These are phyloP conservation scores for Glebionis coronaria DNA, from an alignment of 129 eudicot species.

Conservation along the genomic window DNA sequence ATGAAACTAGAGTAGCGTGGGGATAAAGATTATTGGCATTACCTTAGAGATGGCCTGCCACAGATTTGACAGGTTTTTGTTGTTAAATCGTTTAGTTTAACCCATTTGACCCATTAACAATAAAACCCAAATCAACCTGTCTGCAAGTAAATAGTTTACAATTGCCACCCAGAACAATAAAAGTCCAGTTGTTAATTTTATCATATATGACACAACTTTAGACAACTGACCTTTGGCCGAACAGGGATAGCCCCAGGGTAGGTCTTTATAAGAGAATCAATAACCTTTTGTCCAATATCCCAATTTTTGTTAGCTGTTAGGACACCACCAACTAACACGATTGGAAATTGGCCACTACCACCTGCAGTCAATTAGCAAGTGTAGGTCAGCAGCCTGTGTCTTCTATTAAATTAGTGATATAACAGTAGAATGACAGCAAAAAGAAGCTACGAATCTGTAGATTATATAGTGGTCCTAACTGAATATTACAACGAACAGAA, in stretches of 20 bases:
- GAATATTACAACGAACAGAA: background rate
- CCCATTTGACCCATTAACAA: background rate
- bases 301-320: constrained; percentile 65
- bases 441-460: background rate
- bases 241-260: constrained; percentile 73
- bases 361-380: constrained; percentile 50
- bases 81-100: background rate
- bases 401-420: background rate
- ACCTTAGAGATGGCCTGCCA: background rate
- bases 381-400: background rate
- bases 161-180: background rate
- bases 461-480: background rate
- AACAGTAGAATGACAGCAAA: constrained; percentile 4
- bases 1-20: too few relatives aligned
- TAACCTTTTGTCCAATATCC: constrained; percentile 76
- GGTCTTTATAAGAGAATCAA: constrained; percentile 45
- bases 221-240: constrained; percentile 71
- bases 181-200: background rate
- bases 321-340: constrained; percentile 95
- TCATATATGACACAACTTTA: background rate
- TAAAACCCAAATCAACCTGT: background rate
- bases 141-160: background rate
- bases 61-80: background rate
- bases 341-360: constrained; percentile 56
- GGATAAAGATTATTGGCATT: background rate